Conservation (phyloP, 2,329 filamentous ascomycete species). For the Leptodontidium sp. region DNA sequence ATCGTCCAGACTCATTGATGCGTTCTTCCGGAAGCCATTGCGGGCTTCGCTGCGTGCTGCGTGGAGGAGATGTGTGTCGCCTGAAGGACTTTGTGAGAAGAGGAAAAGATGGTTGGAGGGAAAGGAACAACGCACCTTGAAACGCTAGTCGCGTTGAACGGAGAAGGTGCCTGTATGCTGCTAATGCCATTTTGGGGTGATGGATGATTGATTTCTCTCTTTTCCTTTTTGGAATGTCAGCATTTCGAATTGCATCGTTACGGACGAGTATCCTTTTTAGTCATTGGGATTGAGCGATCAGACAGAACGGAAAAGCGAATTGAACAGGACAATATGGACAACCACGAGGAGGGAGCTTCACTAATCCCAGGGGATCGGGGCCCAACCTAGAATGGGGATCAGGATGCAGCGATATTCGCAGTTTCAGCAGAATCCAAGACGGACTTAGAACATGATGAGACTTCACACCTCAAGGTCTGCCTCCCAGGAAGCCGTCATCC, state of each 20-base stretch:
- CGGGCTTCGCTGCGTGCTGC: conserved; percentile 80
- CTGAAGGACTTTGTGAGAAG: conserved; percentile 53
- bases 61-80: conserved; percentile 71
- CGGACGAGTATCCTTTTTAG: no score
- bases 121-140: conserved; percentile 61
- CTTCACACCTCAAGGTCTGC: not conserved
- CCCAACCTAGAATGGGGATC: no score
- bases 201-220: conserved; percentile 28
- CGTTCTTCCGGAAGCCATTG: conserved; percentile 74
- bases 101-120: not conserved
- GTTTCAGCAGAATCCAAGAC: not conserved
- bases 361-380: not conserved
- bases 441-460: not conserved
- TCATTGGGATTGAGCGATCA: not conserved
- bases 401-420: not conserved
- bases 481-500: not conserved
- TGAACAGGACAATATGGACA: not conserved
- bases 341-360: not conserved
- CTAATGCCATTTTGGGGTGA: conserved; percentile 64
- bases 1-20: conserved; percentile 63
- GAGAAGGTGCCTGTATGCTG: conserved; percentile 82
- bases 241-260: not conserved
- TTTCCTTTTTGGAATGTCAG: conserved; percentile 16
- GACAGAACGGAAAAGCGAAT: not conserved
- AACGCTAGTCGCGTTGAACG: conserved; percentile 87